Evolutionary conservation across 2,329 filamentous ascomycete genomes (phyloP).

Genomic region (Fusarium goolgardi): DNA sequence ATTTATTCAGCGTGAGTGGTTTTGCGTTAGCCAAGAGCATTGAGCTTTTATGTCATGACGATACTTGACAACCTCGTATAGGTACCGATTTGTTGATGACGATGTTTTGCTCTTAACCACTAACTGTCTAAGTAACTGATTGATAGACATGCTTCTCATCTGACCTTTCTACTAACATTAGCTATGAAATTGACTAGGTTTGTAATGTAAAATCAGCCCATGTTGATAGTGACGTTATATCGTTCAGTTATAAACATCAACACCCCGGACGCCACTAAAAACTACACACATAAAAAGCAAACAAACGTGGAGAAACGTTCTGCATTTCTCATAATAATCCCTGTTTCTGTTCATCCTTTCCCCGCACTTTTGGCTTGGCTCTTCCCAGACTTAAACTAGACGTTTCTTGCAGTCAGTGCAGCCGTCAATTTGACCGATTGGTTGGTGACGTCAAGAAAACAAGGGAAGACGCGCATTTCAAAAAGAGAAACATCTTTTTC

Average conservation of each 20-base stretch:
- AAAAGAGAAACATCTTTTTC: not conserved
- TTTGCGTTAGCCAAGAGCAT: constrained; percentile 16
- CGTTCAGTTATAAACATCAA: not conserved
- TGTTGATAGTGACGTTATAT: constrained; percentile 31
- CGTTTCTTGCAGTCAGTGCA: constrained; percentile 20
- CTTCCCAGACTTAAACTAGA: constrained; percentile 1
- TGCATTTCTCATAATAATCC: constrained; percentile 17
- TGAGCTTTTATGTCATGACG: constrained; percentile 16
- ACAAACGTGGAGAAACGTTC: constrained; percentile 37
- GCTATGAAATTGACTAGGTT: not conserved
- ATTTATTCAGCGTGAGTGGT: not conserved
- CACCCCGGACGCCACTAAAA: constrained; percentile 36
- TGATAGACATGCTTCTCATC: not conserved
- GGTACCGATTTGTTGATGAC: not conserved
- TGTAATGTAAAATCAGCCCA: not conserved
- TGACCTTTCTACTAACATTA: not conserved
- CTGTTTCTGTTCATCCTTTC: constrained; percentile 12
- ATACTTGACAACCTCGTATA: not conserved
- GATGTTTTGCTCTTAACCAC: not conserved
- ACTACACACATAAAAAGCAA: not conserved
- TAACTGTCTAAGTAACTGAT: not conserved
- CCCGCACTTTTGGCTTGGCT: constrained; percentile 40
- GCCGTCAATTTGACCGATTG: constrained; percentile 38
- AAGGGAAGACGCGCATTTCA: not conserved
- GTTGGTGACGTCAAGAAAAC: constrained; percentile 41